phyloP scores from a whole-genome alignment of 75 land plant species.

The Pinus tabuliformis region DNA sequence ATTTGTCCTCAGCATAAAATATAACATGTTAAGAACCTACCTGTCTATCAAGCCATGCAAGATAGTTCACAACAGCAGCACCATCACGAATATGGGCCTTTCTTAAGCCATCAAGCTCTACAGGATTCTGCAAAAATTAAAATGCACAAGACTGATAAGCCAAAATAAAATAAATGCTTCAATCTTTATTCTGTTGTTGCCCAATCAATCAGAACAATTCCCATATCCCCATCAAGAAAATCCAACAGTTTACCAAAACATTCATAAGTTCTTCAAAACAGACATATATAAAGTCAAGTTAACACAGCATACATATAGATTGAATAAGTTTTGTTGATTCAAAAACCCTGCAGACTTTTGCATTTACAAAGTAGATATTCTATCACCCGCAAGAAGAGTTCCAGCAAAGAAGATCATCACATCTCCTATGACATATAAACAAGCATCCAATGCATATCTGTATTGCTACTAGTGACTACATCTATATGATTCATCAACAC shows the following conservation, averaged over 20 bases:
- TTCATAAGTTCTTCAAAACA: neutral
- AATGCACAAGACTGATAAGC: constrained; percentile 2
- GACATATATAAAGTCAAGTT: neutral
- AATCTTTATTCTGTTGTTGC: neutral
- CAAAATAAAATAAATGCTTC: neutral
- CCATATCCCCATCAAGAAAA: neutral
- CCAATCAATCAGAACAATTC: neutral
- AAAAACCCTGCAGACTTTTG: neutral
- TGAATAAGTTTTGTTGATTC: neutral
- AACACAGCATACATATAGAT: neutral
- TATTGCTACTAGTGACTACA: neutral
- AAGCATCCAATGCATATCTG: neutral
- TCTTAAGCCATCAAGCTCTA: constrained; percentile 87
- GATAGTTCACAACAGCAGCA: constrained; percentile 90
- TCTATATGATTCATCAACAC: neutral
- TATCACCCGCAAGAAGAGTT: neutral
- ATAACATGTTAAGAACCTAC: constrained; percentile 22
- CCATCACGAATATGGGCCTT: constrained; percentile 96
- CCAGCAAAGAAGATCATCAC: neutral
- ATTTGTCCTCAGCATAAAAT: neutral
- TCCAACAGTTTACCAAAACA: neutral
- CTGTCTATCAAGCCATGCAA: constrained; percentile 92
- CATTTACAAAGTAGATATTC: neutral
- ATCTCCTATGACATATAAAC: neutral
- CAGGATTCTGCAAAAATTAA: constrained; percentile 67